Evolutionary conservation across 2,329 filamentous ascomycete species (phyloP).

Genomic region (Penicillium brasilianum): DNA sequence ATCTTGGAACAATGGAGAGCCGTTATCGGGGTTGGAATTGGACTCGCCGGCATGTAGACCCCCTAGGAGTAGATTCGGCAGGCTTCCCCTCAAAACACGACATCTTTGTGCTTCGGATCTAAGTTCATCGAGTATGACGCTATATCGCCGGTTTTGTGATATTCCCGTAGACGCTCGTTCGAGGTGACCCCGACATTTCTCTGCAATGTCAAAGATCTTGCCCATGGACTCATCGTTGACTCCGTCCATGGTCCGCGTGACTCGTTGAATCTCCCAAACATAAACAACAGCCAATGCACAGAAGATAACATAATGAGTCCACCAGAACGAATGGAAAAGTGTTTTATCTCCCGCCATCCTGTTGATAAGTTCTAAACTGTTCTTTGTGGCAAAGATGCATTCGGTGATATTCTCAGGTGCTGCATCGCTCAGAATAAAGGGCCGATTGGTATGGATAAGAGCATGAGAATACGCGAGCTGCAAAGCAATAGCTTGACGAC

Average conservation of each 20-base stretch:
- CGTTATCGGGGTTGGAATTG: too few species aligned
- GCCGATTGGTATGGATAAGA: neutral
- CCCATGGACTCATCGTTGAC: neutral
- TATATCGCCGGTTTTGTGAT: too few species aligned
- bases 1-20: too few species aligned
- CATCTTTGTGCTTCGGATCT: too few species aligned
- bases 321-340: slow-evolving; percentile 36
- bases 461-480: slow-evolving; percentile 1
- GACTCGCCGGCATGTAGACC: too few species aligned
- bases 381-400: neutral
- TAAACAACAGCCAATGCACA: slow-evolving; percentile 61
- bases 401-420: neutral
- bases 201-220: neutral
- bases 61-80: too few species aligned
- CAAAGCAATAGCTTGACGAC: neutral
- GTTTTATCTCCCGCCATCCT: slow-evolving; percentile 19
- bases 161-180: too few species aligned
- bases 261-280: slow-evolving; percentile 58
- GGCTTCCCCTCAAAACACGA: too few species aligned
- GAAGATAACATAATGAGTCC: slow-evolving; percentile 48
- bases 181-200: neutral
- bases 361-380: neutral
- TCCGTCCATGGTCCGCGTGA: neutral
- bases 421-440: neutral
- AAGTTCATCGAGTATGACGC: too few species aligned